phyloP scores from a whole-genome alignment of 306 rosid genomes.

The Cicer bijugum region DNA sequence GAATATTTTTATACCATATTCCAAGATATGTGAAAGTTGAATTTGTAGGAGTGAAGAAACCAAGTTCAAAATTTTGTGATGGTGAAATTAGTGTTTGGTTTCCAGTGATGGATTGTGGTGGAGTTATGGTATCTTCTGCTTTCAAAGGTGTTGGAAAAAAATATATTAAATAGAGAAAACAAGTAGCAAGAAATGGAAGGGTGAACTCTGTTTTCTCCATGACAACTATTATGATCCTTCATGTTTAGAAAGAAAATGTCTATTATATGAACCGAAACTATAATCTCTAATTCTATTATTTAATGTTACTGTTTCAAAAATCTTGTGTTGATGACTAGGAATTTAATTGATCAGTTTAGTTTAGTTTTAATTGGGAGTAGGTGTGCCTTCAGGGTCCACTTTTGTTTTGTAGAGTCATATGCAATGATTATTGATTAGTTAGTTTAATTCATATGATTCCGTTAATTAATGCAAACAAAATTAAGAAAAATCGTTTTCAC shows the following conservation, averaged over 20 bases:
- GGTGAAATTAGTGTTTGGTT: conserved; percentile 53
- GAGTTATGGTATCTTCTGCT: conserved; percentile 46
- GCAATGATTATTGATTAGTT: neutral
- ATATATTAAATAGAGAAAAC: conserved; percentile 19
- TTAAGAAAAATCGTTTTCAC: too few relatives aligned
- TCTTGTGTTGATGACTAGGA: conserved; percentile 4
- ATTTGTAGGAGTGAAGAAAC: conserved; percentile 48
- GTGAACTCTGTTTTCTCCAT: conserved; percentile 47
- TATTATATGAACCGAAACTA: neutral
- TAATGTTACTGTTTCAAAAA: neutral
- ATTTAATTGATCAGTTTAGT: neutral
- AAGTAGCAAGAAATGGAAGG: conserved; percentile 34
- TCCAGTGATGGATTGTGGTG: conserved; percentile 46
- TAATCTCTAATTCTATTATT: neutral
- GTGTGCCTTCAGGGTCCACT: conserved; percentile 29
- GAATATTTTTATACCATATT: conserved; percentile 55
- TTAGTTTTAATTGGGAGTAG: conserved; percentile 45
- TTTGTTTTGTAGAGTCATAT: conserved; percentile 20
- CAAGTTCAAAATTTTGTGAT: conserved; percentile 53
- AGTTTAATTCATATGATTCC: too few relatives aligned
- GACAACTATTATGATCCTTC: conserved; percentile 39
- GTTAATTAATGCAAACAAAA: too few relatives aligned
- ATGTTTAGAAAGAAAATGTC: conserved; percentile 31
- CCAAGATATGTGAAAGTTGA: conserved; percentile 52
- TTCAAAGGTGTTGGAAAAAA: conserved; percentile 31